Base-by-base conservation (phyloP, 352 stramenopile species). In the Globisporangium cederbergense region DNA sequence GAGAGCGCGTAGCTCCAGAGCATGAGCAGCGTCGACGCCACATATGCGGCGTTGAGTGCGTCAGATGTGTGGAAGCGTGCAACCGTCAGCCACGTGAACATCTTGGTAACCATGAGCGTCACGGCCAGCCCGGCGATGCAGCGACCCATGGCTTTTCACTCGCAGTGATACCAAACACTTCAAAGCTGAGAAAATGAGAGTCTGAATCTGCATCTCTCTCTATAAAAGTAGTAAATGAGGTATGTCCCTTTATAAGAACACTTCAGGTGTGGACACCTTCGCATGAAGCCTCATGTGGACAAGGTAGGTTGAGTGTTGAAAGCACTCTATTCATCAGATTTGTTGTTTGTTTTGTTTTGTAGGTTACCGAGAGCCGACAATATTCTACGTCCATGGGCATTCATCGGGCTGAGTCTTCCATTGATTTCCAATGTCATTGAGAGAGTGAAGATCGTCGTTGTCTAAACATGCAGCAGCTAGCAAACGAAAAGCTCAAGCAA, bases 1-100 rank as follows among this genome's bases (percentile, higher is more conserved):
- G 81, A 69, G n/a, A 77, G 71, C 32, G 47, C 64, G 71, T 93
- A 95, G 70, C 80, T 91, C 82, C 86, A 92, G 56, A 92, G 58
- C 86, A 93, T 95, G 36, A 92, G 70, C 40, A 72, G 9, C 13
- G 76, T 81, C 20, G 68, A 25, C 14, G 67, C 28, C 18, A 72
- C 53, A 68, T 85, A 92, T 38, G 84, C 45, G 0, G 50, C 47
- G 54, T 85, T 90, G 38, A 77, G 57, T 0, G 52, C 11, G 1
- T 59, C 0, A 3, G 66, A 62, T 0, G 64, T 67, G 43, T 78
- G 59, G 2, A 68, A 60, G 32, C 74, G 72, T 42, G 82, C 62
- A 51, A 90, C 47, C 18, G 59, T 54, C 0, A 79, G 25, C 84
- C 84, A 93, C 34, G 76, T 81, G 55, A 60, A 52, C 28, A 78